Evolutionary conservation across 163 green algal genomes (phyloP).

Genomic region (Coccomyxa subellipsoidea): DNA sequence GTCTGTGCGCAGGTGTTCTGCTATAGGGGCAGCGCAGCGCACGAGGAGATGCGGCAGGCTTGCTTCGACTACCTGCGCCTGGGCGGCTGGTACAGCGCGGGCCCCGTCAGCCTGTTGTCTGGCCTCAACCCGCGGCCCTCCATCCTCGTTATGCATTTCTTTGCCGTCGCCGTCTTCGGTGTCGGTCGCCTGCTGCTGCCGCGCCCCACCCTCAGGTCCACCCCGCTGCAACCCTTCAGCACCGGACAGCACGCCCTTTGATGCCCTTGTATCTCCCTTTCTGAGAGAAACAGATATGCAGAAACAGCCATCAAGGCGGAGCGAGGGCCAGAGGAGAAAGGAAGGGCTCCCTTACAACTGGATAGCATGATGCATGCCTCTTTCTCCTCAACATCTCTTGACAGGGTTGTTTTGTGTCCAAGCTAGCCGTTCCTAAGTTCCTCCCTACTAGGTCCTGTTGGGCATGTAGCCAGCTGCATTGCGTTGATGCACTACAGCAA

Average conservation of each 20-base stretch:
- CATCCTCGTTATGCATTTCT: conserved; percentile 93
- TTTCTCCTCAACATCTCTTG: too few species aligned
- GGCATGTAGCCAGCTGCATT: too few species aligned
- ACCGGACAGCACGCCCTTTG: background rate
- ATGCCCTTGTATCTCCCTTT: background rate
- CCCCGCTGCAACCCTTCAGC: background rate
- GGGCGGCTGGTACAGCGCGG: conserved; percentile 72
- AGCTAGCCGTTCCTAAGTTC: too few species aligned
- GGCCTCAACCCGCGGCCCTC: conserved; percentile 76
- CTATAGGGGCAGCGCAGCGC: conserved; percentile 62
- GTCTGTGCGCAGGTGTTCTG: conserved; percentile 79
- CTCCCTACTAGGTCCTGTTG: too few species aligned
- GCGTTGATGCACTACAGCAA: too few species aligned
- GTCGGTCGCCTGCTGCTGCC: conserved; percentile 79
- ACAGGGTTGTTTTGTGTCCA: too few species aligned
- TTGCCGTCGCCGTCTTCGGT: conserved; percentile 89
- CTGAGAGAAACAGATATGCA: too few species aligned
- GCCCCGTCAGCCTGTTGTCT: conserved; percentile 80
- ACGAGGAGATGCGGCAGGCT: conserved; percentile 94
- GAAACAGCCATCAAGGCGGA: too few species aligned
- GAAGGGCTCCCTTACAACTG: too few species aligned
- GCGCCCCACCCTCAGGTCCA: conserved; percentile 62
- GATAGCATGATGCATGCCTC: too few species aligned
- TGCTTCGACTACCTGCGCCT: conserved; percentile 97
- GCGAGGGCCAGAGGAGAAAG: too few species aligned